Conservation (phyloP, 106 monocot species). For the Apostasia shenzhenica region DNA sequence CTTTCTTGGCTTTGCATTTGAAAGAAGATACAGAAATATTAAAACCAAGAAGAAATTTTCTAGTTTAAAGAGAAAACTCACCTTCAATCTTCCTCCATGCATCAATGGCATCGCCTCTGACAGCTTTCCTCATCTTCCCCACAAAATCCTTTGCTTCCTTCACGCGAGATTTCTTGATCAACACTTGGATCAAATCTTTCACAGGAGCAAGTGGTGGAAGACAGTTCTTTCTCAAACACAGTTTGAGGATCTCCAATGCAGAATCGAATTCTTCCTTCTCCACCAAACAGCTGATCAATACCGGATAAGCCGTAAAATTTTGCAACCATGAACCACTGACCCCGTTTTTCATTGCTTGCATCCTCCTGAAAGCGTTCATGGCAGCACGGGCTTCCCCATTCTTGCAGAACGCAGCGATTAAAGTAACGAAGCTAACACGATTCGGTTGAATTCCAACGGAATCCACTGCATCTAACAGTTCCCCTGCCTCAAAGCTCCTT, state of each 20-base stretch:
- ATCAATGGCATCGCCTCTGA: slow-evolving; percentile 38
- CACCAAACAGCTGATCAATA: slow-evolving; percentile 43
- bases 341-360: slow-evolving; percentile 18
- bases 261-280: slow-evolving; percentile 35
- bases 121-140: slow-evolving; percentile 27
- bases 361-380: slow-evolving; percentile 35
- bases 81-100: slow-evolving; percentile 68
- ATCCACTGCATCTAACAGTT: slow-evolving; percentile 58
- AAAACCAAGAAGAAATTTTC: neutral
- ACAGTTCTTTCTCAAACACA: slow-evolving; percentile 54
- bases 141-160: slow-evolving; percentile 39
- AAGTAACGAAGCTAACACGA: slow-evolving; percentile 28
- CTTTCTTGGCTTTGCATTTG: no score
- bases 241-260: slow-evolving; percentile 46
- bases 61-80: slow-evolving; percentile 17
- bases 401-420: slow-evolving; percentile 54
- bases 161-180: slow-evolving; percentile 28
- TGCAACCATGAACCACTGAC: slow-evolving; percentile 16
- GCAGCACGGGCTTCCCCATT: slow-evolving; percentile 43
- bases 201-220: slow-evolving; percentile 46
- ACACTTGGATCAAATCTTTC: slow-evolving; percentile 46
- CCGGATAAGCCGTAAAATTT: slow-evolving; percentile 34
- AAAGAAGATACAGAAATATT: no score
- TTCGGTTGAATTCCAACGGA: slow-evolving; percentile 37
- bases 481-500: slow-evolving; percentile 44